phyloP scores from a whole-genome alignment of 2,329 filamentous ascomycete species.

The Fusarium tanahbumbuense region DNA sequence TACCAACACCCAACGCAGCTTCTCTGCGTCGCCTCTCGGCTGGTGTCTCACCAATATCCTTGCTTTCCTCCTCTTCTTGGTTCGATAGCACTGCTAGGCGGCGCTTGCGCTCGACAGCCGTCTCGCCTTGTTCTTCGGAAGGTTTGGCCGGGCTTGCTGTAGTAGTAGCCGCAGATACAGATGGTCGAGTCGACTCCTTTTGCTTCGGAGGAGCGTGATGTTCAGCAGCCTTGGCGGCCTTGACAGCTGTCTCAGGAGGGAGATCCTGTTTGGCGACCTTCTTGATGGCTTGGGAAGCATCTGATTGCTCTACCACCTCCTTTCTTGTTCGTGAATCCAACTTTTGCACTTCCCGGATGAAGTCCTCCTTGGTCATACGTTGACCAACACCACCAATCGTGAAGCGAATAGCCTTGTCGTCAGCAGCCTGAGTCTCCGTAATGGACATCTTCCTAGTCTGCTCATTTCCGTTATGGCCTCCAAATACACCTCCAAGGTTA shows the following conservation, averaged over 20 bases:
- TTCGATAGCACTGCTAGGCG: constrained; percentile 66
- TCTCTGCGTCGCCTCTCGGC: constrained; percentile 79
- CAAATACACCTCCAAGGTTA: constrained; percentile 53
- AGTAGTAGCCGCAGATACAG: constrained; percentile 17
- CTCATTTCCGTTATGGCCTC: constrained; percentile 52
- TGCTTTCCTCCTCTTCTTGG: constrained; percentile 56
- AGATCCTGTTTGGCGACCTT: constrained; percentile 59
- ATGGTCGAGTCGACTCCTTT: constrained; percentile 1
- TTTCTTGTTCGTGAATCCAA: constrained; percentile 74
- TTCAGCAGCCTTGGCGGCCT: constrained; percentile 39
- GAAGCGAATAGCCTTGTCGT: constrained; percentile 80
- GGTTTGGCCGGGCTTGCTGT: constrained; percentile 27
- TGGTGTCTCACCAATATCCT: constrained; percentile 71
- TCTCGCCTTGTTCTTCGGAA: constrained; percentile 63
- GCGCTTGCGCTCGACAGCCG: constrained; percentile 75
- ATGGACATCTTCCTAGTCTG: constrained; percentile 54
- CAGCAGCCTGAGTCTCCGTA: constrained; percentile 63
- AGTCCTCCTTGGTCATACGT: constrained; percentile 84
- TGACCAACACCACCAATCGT: constrained; percentile 78
- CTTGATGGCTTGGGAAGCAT: constrained; percentile 61
- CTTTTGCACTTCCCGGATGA: constrained; percentile 78
- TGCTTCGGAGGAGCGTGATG: constrained; percentile 15
- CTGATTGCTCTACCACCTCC: constrained; percentile 65
- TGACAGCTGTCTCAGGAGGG: constrained; percentile 31
- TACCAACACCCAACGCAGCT: constrained; percentile 74